phyloP scores from a whole-genome alignment of 2,329 filamentous ascomycete species.

The Aspergillus pseudonomiae region DNA sequence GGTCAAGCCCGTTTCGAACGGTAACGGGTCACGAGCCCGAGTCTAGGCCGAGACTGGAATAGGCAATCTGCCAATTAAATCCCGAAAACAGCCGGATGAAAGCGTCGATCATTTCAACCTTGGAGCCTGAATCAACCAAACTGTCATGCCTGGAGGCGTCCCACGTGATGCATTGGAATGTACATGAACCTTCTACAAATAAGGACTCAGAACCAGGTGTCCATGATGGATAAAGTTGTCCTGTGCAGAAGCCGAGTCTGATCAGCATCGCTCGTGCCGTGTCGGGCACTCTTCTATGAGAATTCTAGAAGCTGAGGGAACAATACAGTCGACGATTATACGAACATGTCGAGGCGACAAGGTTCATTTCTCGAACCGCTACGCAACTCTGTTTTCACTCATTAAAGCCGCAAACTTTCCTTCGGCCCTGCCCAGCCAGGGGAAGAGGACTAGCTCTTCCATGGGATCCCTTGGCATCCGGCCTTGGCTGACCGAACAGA shows the following conservation, averaged over 20 bases:
- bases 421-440: background rate
- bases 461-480: background rate
- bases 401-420: background rate
- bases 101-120: slow-evolving; percentile 1
- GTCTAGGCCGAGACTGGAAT: background rate
- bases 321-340: background rate
- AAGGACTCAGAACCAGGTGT: background rate
- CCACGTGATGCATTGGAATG: background rate
- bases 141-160: background rate
- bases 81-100: background rate
- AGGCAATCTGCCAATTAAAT: background rate
- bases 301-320: background rate
- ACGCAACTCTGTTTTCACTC: background rate
- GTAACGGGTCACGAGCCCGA: background rate
- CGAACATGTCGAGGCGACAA: background rate
- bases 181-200: background rate
- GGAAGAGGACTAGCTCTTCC: background rate
- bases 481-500: background rate
- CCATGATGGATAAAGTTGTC: background rate
- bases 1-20: slow-evolving; percentile 1
- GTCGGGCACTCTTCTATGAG: background rate
- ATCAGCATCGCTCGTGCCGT: background rate
- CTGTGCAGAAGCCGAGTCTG: background rate
- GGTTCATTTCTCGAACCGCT: background rate
- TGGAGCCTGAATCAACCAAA: background rate